A percentile compares a stretch with the other conserved stretches of the same genome.
phyloP scores from a whole-genome alignment of 371 early-diverging fungal species.

The Sporodiniella umbellata region DNA sequence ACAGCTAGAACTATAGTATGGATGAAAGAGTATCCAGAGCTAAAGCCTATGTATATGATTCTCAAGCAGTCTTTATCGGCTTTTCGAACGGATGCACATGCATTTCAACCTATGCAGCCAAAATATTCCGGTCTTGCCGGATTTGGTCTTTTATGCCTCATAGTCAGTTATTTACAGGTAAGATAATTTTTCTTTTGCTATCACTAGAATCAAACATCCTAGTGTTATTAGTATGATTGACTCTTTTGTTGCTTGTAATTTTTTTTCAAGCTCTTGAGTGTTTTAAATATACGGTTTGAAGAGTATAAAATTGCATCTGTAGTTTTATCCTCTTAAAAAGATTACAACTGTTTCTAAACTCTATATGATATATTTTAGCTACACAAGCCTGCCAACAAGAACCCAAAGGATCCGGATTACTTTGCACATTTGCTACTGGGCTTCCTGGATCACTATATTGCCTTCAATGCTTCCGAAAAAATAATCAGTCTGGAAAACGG shows the following conservation, averaged over 20 bases:
- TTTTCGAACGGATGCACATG: neutral
- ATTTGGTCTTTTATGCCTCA: conserved; percentile 22
- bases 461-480: conserved; percentile 3
- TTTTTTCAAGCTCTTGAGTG: too few relatives aligned
- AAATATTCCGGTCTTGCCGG: conserved; percentile 19
- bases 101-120: conserved; percentile 16
- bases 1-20: conserved; percentile 18
- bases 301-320: too few relatives aligned
- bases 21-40: conserved; percentile 17
- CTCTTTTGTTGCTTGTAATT: too few relatives aligned
- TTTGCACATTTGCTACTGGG: conserved; percentile 11
- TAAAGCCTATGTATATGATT: conserved; percentile 21
- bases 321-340: too few relatives aligned
- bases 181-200: neutral
- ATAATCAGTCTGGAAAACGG: conserved; percentile 7
- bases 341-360: too few relatives aligned
- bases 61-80: conserved; percentile 18
- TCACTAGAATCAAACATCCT: neutral
- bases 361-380: conserved; percentile 2
- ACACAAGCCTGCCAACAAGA: neutral
- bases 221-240: too few relatives aligned
- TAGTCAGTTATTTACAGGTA: conserved; percentile 27
- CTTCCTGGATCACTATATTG: conserved; percentile 15
- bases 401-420: conserved; percentile 2
- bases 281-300: neutral